Base-by-base conservation (phyloP, 257 asterid genomes). In the Scutellaria minor region DNA sequence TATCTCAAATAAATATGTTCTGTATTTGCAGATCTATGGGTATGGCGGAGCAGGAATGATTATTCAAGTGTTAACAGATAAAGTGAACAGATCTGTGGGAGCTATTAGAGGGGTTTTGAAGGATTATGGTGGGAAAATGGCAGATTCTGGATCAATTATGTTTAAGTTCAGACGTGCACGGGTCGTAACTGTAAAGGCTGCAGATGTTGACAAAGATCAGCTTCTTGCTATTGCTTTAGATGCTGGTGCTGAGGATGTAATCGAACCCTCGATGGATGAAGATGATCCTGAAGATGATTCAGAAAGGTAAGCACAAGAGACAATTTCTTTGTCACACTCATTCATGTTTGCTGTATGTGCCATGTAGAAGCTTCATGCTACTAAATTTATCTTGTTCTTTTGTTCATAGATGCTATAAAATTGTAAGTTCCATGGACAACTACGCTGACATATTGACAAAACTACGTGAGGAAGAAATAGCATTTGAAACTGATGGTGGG, bases 11-110 rank as follows among this genome's bases (percentile, higher is more conserved):
- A 22, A 55, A 14, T 39, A 27, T 48, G 8, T 37, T 24, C 2
- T 79, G 37, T 69, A 12, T 68, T 52, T 62, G 53, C 84, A 93
- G 97, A 82, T 91, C 24, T 91, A 93, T 88, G 98, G 98, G 53
- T 91, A 81, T 78, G 97, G 97, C 61, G 96, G 97, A 78, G 97
- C 85, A 27, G 98, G 97, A 63, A 89, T 93, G 79, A 72, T 93
- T 37, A 84, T 89, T 71, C 91, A 91, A 76, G 98, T 86, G 59
- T 82, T 87, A 74, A 93, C 98, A 0, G 97, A 93, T 83, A 89
- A 91, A 80, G 84, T 89, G 76, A 88, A 81, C 75, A 86, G 97
- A 83, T 84, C 98, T 0, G 88, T 93, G 73, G 92, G 92, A 14
- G 83, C 74, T 58, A 82, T 91, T 79, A 87, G 98, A 72, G 92